Conservation (phyloP, 805 yeast genomes). For the Myxozyma geophila region DNA sequence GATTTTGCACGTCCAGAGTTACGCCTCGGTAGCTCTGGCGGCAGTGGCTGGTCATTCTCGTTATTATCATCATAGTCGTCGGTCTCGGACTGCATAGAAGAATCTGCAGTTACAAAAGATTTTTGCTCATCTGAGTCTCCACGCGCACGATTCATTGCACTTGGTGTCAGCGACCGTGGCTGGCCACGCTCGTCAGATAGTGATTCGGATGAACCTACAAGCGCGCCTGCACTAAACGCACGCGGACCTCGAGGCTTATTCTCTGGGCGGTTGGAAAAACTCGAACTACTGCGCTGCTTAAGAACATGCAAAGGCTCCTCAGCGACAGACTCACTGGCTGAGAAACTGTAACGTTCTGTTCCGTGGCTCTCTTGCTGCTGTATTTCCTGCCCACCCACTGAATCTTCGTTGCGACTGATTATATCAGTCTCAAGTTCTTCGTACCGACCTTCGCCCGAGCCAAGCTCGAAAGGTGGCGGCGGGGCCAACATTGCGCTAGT, state of each 20-base stretch:
- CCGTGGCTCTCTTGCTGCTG: no score
- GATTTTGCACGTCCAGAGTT: conserved; percentile 14
- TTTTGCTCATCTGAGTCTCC: conserved; percentile 5
- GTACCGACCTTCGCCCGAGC: background rate
- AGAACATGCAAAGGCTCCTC: conserved; percentile 9
- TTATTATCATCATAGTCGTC: conserved; percentile 5
- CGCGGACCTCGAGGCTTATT: conserved; percentile 34
- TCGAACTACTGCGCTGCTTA: conserved; percentile 23
- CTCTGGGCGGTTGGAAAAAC: conserved; percentile 8
- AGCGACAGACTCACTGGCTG: background rate
- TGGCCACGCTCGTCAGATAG: background rate
- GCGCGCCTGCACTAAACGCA: conserved; percentile 12
- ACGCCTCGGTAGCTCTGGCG: conserved; percentile 18
- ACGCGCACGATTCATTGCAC: background rate
- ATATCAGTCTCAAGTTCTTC: conserved; percentile 18
- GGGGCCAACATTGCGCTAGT: background rate
- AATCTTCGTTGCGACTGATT: background rate
- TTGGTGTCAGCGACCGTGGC: background rate
- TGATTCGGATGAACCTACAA: background rate
- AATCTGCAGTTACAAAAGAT: conserved; percentile 19
- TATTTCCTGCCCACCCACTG: no score
- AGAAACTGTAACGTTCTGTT: background rate
- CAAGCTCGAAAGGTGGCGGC: conserved; percentile 1
- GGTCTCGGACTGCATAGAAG: conserved; percentile 10
- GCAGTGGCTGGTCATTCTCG: background rate